Conservation (phyloP, 352 stramenopile species). For the Globisporangium middletonii region DNA sequence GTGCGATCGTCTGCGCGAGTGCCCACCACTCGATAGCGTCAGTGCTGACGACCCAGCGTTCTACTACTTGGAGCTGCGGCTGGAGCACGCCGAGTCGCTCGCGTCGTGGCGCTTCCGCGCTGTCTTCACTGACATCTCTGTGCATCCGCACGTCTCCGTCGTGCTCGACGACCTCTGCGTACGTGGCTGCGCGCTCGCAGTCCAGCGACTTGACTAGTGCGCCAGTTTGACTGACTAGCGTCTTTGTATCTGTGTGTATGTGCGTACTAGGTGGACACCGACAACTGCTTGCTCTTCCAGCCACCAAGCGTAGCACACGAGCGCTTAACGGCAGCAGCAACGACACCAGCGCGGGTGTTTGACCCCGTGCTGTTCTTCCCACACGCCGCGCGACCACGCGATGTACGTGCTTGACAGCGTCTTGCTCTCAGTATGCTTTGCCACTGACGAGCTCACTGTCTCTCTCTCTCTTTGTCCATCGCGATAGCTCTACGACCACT, state of each 20-base stretch:
- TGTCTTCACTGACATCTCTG: conserved; percentile 37
- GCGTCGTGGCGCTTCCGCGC: conserved; percentile 36
- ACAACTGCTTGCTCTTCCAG: conserved; percentile 44
- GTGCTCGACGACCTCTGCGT: conserved; percentile 36
- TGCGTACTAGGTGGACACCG: conserved; percentile 23
- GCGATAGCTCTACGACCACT: conserved; percentile 42
- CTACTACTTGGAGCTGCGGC: conserved; percentile 43
- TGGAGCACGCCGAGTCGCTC: conserved; percentile 36
- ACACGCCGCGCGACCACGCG: conserved; percentile 29
- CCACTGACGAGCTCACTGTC: not conserved
- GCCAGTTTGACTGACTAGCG: not conserved
- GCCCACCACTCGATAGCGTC: not conserved
- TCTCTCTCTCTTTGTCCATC: not conserved
- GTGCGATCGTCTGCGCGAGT: not conserved
- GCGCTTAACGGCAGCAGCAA: not conserved
- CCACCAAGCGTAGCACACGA: not conserved
- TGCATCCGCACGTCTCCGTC: conserved; percentile 17
- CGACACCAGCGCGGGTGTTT: conserved; percentile 20
- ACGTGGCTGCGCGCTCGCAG: conserved; percentile 11
- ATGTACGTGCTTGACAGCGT: conserved; percentile 23
- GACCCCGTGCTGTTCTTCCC: conserved; percentile 37
- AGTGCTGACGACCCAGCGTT: conserved; percentile 33
- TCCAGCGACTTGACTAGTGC: not conserved
- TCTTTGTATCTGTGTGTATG: not conserved
- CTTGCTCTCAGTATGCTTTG: not conserved